phyloP scores from a whole-genome alignment of 345 rosid species.

The Angophora floribunda region DNA sequence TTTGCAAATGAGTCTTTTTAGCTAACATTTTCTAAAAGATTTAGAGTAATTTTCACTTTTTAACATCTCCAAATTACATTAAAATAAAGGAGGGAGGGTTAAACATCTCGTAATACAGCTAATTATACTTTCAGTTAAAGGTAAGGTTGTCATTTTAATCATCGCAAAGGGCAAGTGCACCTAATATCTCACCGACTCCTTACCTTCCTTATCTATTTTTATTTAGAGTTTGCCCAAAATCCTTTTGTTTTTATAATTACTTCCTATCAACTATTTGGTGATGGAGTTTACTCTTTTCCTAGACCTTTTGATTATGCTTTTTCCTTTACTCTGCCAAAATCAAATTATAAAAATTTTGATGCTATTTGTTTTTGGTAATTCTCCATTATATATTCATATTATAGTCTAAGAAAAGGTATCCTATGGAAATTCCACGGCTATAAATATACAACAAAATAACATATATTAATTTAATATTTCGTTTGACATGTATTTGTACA shows the following conservation, averaged over 20 bases:
- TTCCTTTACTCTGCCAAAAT: not conserved
- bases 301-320: not conserved
- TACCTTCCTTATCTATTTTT: not conserved
- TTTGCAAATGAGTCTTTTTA: rapidly evolving
- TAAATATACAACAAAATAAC: not conserved
- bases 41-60: not conserved
- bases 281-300: not conserved
- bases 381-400: not conserved
- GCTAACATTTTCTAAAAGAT: rapidly evolving
- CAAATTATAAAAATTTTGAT: not conserved
- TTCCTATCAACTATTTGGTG: not conserved
- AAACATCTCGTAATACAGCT: rapidly evolving
- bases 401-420: not conserved
- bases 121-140: not conserved
- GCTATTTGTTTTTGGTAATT: not conserved
- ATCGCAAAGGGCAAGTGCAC: too few relatives aligned
- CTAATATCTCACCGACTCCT: too few relatives aligned
- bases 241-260: not conserved
- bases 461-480: not conserved
- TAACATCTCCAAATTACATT: not conserved
- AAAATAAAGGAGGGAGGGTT: not conserved
- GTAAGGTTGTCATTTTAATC: not conserved
- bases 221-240: not conserved
- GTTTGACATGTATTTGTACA: not conserved
- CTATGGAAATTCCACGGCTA: not conserved